phyloP scores from a whole-genome alignment of 768 basidiomycete genomes.

The Podaxis mareebaensis region DNA sequence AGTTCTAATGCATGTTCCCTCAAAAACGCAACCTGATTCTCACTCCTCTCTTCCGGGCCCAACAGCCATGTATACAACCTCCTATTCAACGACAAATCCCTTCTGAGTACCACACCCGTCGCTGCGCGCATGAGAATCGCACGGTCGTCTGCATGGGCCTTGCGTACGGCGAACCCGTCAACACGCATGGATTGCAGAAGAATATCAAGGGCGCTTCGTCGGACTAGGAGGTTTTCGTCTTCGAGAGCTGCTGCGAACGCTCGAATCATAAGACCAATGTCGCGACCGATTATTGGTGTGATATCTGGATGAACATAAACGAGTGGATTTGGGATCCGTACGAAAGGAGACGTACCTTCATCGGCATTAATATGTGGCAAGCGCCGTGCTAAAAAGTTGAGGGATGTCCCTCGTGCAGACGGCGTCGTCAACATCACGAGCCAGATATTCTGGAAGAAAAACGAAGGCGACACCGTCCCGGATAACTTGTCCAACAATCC shows the following conservation, averaged over 20 bases:
- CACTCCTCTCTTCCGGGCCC: constrained; percentile 76
- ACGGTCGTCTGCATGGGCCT: constrained; percentile 71
- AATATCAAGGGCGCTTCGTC: constrained; percentile 83
- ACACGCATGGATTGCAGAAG: constrained; percentile 74
- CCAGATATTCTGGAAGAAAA: constrained; percentile 97
- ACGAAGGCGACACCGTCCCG: constrained; percentile 78
- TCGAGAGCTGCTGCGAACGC: constrained; percentile 90
- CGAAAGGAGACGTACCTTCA: constrained; percentile 52
- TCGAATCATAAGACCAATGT: constrained; percentile 92
- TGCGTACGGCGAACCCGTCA: constrained; percentile 69
- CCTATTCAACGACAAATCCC: constrained; percentile 91
- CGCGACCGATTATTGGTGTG: constrained; percentile 72
- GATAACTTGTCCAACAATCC: constrained; percentile 79
- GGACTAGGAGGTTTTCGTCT: constrained; percentile 90
- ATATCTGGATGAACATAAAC: constrained; percentile 46
- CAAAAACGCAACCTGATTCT: constrained; percentile 75
- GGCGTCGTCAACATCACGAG: constrained; percentile 90
- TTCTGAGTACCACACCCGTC: constrained; percentile 83
- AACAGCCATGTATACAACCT: constrained; percentile 93
- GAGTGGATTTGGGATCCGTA: background rate
- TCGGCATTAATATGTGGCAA: constrained; percentile 69
- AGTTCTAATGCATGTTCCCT: constrained; percentile 70
- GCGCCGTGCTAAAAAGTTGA: constrained; percentile 84
- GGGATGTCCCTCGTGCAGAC: constrained; percentile 77
- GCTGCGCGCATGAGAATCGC: constrained; percentile 86